These are phyloP conservation scores for Ophiostoma sp. DNA, from an alignment of 2,329 filamentous ascomycete species.

Conservation along the genomic window DNA sequence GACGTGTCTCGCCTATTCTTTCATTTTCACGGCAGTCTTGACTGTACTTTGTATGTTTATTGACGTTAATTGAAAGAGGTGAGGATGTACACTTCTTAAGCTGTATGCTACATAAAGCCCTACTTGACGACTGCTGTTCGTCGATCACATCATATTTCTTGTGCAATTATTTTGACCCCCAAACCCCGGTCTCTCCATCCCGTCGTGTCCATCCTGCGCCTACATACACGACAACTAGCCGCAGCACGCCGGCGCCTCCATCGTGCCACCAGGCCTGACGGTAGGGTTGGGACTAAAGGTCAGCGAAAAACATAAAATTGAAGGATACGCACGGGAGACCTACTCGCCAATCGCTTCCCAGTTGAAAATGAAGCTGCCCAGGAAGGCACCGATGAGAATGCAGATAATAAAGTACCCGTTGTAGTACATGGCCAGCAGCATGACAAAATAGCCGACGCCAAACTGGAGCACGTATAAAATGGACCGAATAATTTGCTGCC, in stretches of 20 bases:
- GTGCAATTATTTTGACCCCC: background rate
- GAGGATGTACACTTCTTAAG: background rate
- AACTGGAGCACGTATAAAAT: slow-evolving; percentile 70
- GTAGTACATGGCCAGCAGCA: slow-evolving; percentile 67
- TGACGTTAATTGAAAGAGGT: background rate
- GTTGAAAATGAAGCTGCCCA: slow-evolving; percentile 72
- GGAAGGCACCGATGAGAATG: slow-evolving; percentile 73
- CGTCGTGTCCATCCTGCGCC: background rate
- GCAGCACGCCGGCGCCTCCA: slow-evolving; percentile 4
- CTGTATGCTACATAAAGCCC: background rate
- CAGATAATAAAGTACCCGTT: slow-evolving; percentile 77
- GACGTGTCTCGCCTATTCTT: background rate
- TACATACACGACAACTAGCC: background rate
- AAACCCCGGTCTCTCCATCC: background rate
- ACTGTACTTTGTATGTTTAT: background rate
- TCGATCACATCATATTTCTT: background rate
- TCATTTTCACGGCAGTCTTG: background rate
- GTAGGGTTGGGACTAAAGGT: background rate
- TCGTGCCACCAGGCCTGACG: background rate
- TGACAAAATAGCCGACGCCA: slow-evolving; percentile 74
- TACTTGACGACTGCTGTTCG: background rate
- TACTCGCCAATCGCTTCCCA: slow-evolving; percentile 57
- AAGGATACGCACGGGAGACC: slow-evolving; percentile 13
- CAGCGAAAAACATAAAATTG: background rate
- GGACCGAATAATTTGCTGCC: slow-evolving; percentile 67